Percentiles rank a stretch among this genome's conserved stretches.
Evolutionary conservation across 2,329 filamentous ascomycete species (phyloP).

Genomic region (Zymoseptoria tritici): DNA sequence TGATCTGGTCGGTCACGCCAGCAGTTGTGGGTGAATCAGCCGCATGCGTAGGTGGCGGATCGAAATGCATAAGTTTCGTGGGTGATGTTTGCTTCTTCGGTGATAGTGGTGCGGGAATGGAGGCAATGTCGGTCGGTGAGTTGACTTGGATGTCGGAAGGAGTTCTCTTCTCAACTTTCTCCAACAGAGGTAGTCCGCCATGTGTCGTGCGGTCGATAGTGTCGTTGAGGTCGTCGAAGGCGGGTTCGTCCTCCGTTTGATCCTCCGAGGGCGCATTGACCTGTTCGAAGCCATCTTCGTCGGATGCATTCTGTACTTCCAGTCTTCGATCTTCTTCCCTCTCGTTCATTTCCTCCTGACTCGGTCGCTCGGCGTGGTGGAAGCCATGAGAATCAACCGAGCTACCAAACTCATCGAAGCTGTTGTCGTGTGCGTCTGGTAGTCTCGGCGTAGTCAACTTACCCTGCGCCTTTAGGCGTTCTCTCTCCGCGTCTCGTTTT

Average conservation of each 20-base stretch:
- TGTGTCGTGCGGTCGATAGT: constrained; percentile 30
- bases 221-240: constrained; percentile 61
- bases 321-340: constrained; percentile 62
- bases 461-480: constrained; percentile 69
- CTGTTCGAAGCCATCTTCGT: constrained; percentile 92
- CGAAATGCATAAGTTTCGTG: constrained; percentile 19
- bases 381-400: constrained; percentile 47
- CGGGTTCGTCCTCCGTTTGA: constrained; percentile 52
- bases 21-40: constrained; percentile 45
- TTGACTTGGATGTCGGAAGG: constrained; percentile 12
- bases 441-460: constrained; percentile 54
- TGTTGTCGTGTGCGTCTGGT: constrained; percentile 39
- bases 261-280: constrained; percentile 58
- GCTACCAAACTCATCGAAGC: constrained; percentile 41
- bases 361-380: constrained; percentile 42
- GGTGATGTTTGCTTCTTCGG: constrained; percentile 22
- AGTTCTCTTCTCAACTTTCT: constrained; percentile 23
- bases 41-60: constrained; percentile 26
- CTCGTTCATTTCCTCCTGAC: constrained; percentile 34
- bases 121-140: constrained; percentile 7
- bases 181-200: constrained; percentile 18
- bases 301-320: constrained; percentile 72
- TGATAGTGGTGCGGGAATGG: constrained; percentile 25
- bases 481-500: constrained; percentile 71
- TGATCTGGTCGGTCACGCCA: constrained; percentile 49